Evolutionary conservation across 1,284 basidiomycete species (phyloP).

Genomic region (Ganoderma resinaceum): DNA sequence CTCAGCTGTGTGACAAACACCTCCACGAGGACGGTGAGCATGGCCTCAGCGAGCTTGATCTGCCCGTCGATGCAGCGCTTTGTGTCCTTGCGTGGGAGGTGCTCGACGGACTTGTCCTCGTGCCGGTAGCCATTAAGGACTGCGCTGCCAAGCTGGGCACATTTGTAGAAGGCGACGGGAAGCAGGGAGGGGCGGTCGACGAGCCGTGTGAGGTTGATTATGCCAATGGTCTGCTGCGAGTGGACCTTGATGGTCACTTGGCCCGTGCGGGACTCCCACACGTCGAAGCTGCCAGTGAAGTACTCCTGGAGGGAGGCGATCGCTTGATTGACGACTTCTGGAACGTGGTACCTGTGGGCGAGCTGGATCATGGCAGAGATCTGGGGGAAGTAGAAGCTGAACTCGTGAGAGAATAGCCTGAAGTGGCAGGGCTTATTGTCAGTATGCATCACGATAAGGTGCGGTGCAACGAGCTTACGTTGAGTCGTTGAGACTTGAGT

Average conservation of each 20-base stretch:
- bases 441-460: background rate
- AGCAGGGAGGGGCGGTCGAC: background rate
- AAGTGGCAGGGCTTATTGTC: background rate
- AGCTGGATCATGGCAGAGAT: background rate
- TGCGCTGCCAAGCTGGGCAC: background rate
- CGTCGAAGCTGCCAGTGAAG: slow-evolving; percentile 6
- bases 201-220: background rate
- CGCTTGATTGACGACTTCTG: background rate
- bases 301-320: background rate
- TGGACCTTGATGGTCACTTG: background rate
- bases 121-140: background rate
- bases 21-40: background rate
- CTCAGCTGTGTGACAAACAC: background rate
- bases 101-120: background rate
- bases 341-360: slow-evolving; percentile 5
- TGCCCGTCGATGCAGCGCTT: background rate
- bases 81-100: background rate
- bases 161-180: background rate
- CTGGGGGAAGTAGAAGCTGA: background rate
- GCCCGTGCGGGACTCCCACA: background rate
- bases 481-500: background rate
- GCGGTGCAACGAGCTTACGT: background rate
- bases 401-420: background rate
- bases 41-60: background rate
- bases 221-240: background rate